Base-by-base conservation (phyloP, 1,284 basidiomycete species). In the Ganoderma leucocontextum region DNA sequence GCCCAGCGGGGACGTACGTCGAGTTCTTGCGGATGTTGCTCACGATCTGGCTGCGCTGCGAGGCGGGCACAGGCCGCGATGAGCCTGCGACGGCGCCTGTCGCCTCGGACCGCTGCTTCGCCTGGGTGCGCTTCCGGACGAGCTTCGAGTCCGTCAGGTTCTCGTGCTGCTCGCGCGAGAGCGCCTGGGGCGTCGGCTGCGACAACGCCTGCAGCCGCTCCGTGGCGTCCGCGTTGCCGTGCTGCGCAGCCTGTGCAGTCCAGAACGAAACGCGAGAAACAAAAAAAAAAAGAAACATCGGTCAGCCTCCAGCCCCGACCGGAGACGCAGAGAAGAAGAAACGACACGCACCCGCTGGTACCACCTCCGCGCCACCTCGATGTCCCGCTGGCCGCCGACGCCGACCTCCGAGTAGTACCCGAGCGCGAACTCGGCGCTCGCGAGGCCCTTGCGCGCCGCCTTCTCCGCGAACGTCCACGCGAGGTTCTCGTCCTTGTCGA, bases 401-500 rank as follows among this genome's bases (percentile, higher is more conserved):
- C 92, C 92, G 0, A 94, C 94, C 77, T 97, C 95, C 49, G 85
- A 85, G 77, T 96, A 98, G 78, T 98, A 98, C 0, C 95, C 97
- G 87, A 98, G 91, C 0, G 96, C 96, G 78, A 98, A 98, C 79
- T 97, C 94, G 0, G 95, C 96, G 65, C 88, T 92, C 0, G 95
- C 87, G 39, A 97, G 81, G 0, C 91, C 91, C 72, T 92, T 93
- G 64, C 85, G 82, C 0, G 96, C 95, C 0, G 96, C 95, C 80
- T 97, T 97, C 73, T 96, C 93, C 0, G 96, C 96, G 82, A 98
- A 98, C 0, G 92, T 94, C 74, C 90, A 90, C 0, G 97, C 96
- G 1, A 98, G 84, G 0, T 80, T 82, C 78, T 98, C 96, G 80
- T 98, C 95, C 81, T 96, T 96, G 36, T 95, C 94, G 75, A 98